phyloP scores from a whole-genome alignment of 2,329 filamentous ascomycete genomes.

The Elsinoe batatas region DNA sequence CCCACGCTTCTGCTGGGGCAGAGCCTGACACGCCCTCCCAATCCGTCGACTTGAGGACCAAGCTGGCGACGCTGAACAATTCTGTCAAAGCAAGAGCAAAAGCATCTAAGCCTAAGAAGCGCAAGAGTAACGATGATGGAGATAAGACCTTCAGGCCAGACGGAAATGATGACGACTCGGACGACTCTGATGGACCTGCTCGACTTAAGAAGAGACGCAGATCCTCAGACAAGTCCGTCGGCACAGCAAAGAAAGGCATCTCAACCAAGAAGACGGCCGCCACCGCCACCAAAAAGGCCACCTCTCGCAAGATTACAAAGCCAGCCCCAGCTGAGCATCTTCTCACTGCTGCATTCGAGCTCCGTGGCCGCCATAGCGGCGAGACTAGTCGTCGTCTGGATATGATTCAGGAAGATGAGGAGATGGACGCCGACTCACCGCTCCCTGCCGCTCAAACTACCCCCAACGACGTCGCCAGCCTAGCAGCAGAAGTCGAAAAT shows the following conservation, averaged over 20 bases:
- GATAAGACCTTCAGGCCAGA: conserved; percentile 24
- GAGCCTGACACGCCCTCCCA: conserved; percentile 2
- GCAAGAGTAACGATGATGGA: conserved; percentile 27
- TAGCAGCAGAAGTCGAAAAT: background rate
- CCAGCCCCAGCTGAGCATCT: conserved; percentile 13
- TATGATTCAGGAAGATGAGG: conserved; percentile 12
- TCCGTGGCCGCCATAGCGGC: background rate
- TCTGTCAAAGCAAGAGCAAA: conserved; percentile 17
- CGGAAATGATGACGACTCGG: conserved; percentile 10
- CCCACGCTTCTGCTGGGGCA: background rate
- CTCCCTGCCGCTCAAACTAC: background rate
- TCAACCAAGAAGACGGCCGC: conserved; percentile 13
- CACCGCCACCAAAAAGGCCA: conserved; percentile 8
- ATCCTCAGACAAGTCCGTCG: conserved; percentile 18
- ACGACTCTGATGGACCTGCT: conserved; percentile 5
- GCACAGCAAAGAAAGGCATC: background rate
- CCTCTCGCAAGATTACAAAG: conserved; percentile 10
- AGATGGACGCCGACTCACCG: background rate
- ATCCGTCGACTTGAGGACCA: conserved; percentile 21
- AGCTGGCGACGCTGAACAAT: conserved; percentile 22
- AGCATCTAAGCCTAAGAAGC: conserved; percentile 28
- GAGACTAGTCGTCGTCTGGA: conserved; percentile 3
- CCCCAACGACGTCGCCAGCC: background rate
- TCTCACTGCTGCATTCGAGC: background rate
- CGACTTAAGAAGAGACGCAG: conserved; percentile 26